Evolutionary conservation across 306 rosid species (phyloP), one percentile per base, ranked within the genome.

Genomic region (Citrullus amarus): DNA sequence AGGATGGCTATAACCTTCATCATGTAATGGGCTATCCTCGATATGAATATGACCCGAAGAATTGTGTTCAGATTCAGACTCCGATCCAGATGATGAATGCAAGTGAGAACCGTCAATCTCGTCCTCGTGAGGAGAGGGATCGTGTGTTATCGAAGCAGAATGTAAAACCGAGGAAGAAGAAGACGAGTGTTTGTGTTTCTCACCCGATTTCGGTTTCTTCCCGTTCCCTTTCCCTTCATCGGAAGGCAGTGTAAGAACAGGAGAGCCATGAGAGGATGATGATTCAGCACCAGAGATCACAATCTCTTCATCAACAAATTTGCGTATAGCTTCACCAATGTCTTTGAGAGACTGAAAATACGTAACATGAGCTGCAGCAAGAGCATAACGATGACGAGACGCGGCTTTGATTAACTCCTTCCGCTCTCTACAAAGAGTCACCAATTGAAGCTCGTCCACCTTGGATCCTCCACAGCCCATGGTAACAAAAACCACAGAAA

Each of bases 401-500:
- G 98, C 99, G 74, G 93, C 85, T 85, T 85, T 92, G 44, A 96
- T 83, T 6, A 85, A 84, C 16, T 86, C 87, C 83, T 82, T 91
- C 12, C 99, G 77, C 76, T 96, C 90, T 78, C 93, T 82, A 78
- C 99, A 96, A 2, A 88, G 97, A 14, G 70, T 90, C 32, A 96
- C 97, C 81, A 93, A 82, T 39, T 94, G 98, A 83, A 85, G 88
- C 83, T 96, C 93, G 55, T 96, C 97, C 28, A 84, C 86, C 84
- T 96, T 92, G 82, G 99, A 96, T 79, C 79, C 84, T 62, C 91
- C 91, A 83, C 99, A 96, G 91, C 99, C 99, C 99, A 95, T 95
- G 65, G 43, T 73, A 78, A 76, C 67, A 68, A n/a, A 39, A 46
- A 59, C 74, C 83, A 69, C 73, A 62, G 44, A 44, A 78, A 77